phyloP scores from a whole-genome alignment of 768 basidiomycete genomes.

The Lactarius hengduanensis region DNA sequence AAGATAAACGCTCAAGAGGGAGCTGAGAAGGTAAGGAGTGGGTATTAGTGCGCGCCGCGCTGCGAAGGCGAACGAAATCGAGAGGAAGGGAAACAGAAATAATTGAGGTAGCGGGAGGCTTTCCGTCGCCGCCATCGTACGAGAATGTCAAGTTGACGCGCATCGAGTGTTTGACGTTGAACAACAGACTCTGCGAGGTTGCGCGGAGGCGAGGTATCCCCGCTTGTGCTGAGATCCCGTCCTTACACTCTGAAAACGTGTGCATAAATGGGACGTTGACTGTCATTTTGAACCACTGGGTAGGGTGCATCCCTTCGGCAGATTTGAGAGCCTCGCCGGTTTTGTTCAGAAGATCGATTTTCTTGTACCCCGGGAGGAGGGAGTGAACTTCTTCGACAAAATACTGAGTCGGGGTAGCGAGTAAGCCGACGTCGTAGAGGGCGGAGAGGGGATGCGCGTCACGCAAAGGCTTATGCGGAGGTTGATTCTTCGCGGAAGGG shows the following conservation, averaged over 20 bases:
- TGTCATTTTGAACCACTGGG: conserved; percentile 60
- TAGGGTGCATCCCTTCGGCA: conserved; percentile 35
- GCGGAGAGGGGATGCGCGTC: conserved; percentile 49
- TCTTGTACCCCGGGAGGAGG: conserved; percentile 48
- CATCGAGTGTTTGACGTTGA: conserved; percentile 32
- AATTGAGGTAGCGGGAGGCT: conserved; percentile 27
- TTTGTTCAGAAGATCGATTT: conserved; percentile 50
- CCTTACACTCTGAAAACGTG: conserved; percentile 25
- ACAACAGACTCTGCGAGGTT: conserved; percentile 17
- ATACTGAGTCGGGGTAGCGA: conserved; percentile 29
- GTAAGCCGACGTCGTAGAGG: conserved; percentile 52
- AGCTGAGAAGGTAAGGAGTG: conserved; percentile 27
- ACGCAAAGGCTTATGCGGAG: conserved; percentile 59
- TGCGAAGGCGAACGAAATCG: conserved; percentile 46
- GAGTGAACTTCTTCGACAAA: conserved; percentile 45
- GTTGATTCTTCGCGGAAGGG: conserved; percentile 55
- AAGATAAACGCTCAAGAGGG: conserved; percentile 24
- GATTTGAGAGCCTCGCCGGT: conserved; percentile 50
- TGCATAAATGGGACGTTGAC: conserved; percentile 50
- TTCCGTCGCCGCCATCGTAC: conserved; percentile 16
- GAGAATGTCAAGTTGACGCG: conserved; percentile 12
- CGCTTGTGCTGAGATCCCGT: conserved; percentile 9
- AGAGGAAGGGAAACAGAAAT: conserved; percentile 49
- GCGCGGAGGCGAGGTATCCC: conserved; percentile 22
- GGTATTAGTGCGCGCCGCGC: conserved; percentile 30